A percentile compares a stretch with the other conserved stretches of the same genome.
Conservation (phyloP, 495 filamentous ascomycete species). For the Podospora tetraspora region DNA sequence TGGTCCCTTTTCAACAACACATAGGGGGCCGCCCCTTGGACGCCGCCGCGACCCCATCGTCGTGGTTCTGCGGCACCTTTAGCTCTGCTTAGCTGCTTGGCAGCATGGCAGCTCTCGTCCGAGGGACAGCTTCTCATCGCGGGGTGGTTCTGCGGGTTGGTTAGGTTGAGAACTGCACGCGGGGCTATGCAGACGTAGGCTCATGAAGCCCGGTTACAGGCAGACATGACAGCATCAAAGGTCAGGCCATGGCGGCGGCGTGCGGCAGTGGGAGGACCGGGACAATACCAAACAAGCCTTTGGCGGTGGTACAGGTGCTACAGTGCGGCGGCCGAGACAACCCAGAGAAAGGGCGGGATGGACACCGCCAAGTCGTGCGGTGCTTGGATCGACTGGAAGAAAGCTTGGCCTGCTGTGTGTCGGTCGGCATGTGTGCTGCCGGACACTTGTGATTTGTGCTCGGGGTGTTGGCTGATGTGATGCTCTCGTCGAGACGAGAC, state of each 20-base stretch:
- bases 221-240: neutral
- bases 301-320: neutral
- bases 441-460: conserved; percentile 1
- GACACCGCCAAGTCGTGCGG: conserved; percentile 19
- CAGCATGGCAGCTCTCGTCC: neutral
- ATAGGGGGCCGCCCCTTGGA: neutral
- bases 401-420: conserved; percentile 32
- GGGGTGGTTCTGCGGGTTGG: neutral
- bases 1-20: neutral
- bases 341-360: conserved; percentile 9
- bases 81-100: neutral
- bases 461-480: conserved; percentile 12
- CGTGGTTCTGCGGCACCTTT: neutral
- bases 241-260: neutral
- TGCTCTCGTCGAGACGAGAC: neutral
- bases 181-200: neutral
- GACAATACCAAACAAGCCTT: neutral
- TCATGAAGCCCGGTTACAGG: neutral
- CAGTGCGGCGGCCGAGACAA: neutral
- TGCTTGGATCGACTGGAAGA: conserved; percentile 16
- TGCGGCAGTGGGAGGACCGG: neutral
- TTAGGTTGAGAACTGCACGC: neutral
- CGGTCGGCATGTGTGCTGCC: conserved; percentile 15
- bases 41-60: neutral
- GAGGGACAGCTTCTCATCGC: neutral